Conservation (phyloP, 768 basidiomycete species). For the Tulasnella sp. region DNA sequence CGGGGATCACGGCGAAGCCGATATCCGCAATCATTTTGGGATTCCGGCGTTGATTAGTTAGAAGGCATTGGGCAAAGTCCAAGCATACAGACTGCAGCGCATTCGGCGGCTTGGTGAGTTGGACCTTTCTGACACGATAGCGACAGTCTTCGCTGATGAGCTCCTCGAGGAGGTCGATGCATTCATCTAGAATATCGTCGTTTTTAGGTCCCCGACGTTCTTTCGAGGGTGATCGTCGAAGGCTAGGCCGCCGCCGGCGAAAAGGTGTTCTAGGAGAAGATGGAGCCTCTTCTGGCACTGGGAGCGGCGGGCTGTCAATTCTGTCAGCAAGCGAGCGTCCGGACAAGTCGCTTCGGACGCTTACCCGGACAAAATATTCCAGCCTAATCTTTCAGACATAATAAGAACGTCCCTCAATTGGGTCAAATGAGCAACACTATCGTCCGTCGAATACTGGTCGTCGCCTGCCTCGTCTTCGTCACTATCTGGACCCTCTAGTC, state of each 20-base stretch:
- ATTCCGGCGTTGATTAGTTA: slow-evolving; percentile 51
- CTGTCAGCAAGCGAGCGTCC: not conserved
- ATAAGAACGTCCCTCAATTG: slow-evolving; percentile 59
- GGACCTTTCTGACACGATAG: slow-evolving; percentile 53
- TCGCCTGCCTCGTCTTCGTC: slow-evolving; percentile 33
- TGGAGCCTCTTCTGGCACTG: slow-evolving; percentile 24
- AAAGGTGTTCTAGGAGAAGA: slow-evolving; percentile 40
- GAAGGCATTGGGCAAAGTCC: slow-evolving; percentile 59
- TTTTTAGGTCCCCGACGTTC: slow-evolving; percentile 3
- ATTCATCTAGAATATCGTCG: slow-evolving; percentile 37
- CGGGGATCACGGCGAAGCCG: slow-evolving; percentile 66
- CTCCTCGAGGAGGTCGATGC: slow-evolving; percentile 58
- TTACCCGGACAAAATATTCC: slow-evolving; percentile 60
- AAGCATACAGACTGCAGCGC: slow-evolving; percentile 67
- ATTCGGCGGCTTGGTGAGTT: slow-evolving; percentile 66
- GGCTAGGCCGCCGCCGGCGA: slow-evolving; percentile 45
- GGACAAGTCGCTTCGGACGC: slow-evolving; percentile 17
- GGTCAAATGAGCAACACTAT: slow-evolving; percentile 58
- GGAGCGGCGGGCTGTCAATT: not conserved
- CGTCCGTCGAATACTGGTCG: slow-evolving; percentile 56
- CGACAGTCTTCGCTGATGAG: slow-evolving; percentile 70
- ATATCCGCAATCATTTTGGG: slow-evolving; percentile 54
- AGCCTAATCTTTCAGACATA: slow-evolving; percentile 53
- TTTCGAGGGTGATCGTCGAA: slow-evolving; percentile 34
- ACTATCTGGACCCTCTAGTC: slow-evolving; percentile 47